These are phyloP conservation scores for Penicillium coprophilum DNA, from an alignment of 495 filamentous ascomycete species.

Conservation along the genomic window DNA sequence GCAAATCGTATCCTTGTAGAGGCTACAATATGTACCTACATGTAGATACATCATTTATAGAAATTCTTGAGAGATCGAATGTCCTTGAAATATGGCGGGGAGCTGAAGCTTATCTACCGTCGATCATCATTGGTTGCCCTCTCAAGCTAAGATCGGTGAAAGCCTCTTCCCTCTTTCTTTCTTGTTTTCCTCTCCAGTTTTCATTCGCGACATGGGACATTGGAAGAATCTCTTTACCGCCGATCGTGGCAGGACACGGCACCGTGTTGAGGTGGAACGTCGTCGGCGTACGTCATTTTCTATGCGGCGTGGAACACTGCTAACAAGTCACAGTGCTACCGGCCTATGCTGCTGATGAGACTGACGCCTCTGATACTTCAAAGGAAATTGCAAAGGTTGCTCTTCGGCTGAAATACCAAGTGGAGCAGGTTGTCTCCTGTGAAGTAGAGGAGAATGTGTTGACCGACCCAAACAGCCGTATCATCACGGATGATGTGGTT, in stretches of 20 bases:
- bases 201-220: constrained; percentile 31
- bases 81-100: constrained; percentile 6
- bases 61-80: background rate
- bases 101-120: constrained; percentile 9
- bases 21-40: background rate
- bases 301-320: constrained; percentile 16
- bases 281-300: constrained; percentile 44
- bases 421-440: constrained; percentile 84
- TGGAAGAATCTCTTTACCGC: constrained; percentile 37
- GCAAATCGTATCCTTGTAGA: constrained; percentile 1
- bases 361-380: constrained; percentile 53
- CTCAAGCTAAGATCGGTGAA: constrained; percentile 4
- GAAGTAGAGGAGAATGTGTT: constrained; percentile 73
- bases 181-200: background rate
- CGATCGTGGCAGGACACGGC: constrained; percentile 22
- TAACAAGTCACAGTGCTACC: constrained; percentile 39
- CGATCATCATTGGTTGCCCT: background rate
- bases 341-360: constrained; percentile 36
- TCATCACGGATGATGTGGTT: constrained; percentile 80
- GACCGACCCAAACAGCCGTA: constrained; percentile 73
- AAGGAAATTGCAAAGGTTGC: constrained; percentile 82
- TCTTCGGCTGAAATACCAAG: constrained; percentile 83
- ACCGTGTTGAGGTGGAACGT: constrained; percentile 33
- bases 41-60: background rate
- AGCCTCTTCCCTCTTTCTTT: background rate